phyloP scores from a whole-genome alignment of 768 basidiomycete species.

The Psilocybe cubensis region DNA sequence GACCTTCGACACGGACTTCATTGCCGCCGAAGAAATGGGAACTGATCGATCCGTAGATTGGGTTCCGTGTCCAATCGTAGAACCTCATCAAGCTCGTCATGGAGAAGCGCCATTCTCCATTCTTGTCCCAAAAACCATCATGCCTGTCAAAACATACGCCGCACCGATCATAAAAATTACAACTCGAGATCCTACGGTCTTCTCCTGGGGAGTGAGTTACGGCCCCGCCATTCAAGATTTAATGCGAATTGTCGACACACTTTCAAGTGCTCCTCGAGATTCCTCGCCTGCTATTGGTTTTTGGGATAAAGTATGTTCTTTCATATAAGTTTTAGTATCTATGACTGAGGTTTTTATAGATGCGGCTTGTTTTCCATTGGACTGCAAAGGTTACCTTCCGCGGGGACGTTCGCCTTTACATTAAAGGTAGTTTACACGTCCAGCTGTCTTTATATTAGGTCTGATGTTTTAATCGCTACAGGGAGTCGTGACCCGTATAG shows the following conservation, averaged over 20 bases:
- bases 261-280: constrained; percentile 80
- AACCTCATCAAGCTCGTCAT: constrained; percentile 52
- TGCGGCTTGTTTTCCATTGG: constrained; percentile 88
- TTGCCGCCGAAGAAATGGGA: constrained; percentile 88
- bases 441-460: not conserved
- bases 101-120: constrained; percentile 60
- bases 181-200: constrained; percentile 66
- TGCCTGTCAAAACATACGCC: constrained; percentile 94
- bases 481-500: constrained; percentile 84
- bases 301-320: constrained; percentile 83
- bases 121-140: constrained; percentile 85
- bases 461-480: constrained; percentile 28
- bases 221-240: constrained; percentile 86
- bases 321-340: not conserved
- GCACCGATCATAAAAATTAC: constrained; percentile 69
- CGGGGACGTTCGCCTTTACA: constrained; percentile 74
- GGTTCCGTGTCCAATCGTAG: constrained; percentile 69
- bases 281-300: constrained; percentile 85
- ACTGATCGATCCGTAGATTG: constrained; percentile 67
- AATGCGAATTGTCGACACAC: constrained; percentile 78
- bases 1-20: constrained; percentile 75
- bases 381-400: constrained; percentile 66
- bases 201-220: constrained; percentile 92
- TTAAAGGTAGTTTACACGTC: constrained; percentile 69
- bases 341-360: constrained; percentile 36